Conservation (phyloP, 2,329 filamentous ascomycete species). For the Cryphonectria carpinicola region DNA sequence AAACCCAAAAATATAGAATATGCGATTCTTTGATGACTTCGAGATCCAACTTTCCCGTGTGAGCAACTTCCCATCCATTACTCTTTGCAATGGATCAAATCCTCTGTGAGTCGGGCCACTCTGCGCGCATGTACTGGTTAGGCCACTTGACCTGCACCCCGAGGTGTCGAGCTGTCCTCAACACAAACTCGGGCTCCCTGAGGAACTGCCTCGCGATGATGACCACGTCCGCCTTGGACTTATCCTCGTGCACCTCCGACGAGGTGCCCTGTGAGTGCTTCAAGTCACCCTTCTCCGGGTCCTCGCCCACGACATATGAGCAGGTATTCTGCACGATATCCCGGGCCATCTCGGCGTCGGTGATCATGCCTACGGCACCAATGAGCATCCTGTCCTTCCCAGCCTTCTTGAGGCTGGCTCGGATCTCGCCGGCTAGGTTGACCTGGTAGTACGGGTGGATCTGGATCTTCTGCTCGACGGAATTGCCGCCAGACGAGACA, state of each 20-base stretch:
- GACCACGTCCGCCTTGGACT: conserved; percentile 67
- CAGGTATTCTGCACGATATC: conserved; percentile 54
- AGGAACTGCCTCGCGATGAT: conserved; percentile 77
- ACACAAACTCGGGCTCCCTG: conserved; percentile 79
- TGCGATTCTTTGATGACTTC: neutral
- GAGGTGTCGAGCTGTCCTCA: conserved; percentile 73
- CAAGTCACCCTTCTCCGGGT: conserved; percentile 37
- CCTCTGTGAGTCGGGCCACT: conserved; percentile 30
- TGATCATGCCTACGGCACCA: conserved; percentile 76
- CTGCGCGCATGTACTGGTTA: conserved; percentile 61
- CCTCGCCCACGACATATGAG: conserved; percentile 43
- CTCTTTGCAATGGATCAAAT: conserved; percentile 5
- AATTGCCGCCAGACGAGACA: conserved; percentile 76
- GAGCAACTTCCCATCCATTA: neutral
- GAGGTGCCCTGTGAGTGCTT: conserved; percentile 35
- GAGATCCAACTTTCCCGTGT: neutral
- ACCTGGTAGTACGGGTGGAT: conserved; percentile 72
- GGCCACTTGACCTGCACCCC: conserved; percentile 73
- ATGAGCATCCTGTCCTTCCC: conserved; percentile 61
- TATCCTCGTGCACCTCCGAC: conserved; percentile 43
- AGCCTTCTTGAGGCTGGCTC: conserved; percentile 61
- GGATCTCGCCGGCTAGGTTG: conserved; percentile 71
- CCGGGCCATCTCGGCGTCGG: conserved; percentile 68
- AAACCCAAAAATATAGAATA: too few relatives aligned
- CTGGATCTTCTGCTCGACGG: conserved; percentile 62